Conservation (phyloP, 2,329 filamentous ascomycete genomes). For the Pseudogymnoascus sp. region DNA sequence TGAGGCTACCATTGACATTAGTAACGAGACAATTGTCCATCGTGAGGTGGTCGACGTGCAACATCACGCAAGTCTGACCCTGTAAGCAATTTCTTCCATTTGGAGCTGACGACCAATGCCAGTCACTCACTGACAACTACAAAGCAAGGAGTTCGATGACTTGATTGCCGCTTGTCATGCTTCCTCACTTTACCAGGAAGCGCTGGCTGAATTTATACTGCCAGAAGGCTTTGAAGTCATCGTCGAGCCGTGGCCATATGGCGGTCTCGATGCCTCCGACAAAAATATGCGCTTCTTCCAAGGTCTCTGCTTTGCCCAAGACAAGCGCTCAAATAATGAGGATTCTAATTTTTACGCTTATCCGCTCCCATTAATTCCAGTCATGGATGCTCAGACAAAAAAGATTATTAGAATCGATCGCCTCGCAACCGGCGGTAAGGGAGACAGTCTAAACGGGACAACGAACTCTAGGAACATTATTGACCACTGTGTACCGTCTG, state of each 20-base stretch:
- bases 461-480: background rate
- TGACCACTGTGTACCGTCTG: background rate
- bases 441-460: background rate
- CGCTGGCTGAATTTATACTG: constrained; percentile 41
- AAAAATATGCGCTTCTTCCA: constrained; percentile 44
- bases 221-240: constrained; percentile 48
- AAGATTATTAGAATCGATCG: background rate
- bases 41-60: background rate
- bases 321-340: constrained; percentile 37
- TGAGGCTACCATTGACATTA: background rate
- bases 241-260: constrained; percentile 48
- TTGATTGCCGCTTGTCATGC: constrained; percentile 41
- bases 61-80: background rate
- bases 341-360: constrained; percentile 48
- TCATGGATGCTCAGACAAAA: background rate
- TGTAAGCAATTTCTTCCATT: background rate
- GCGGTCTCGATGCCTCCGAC: constrained; percentile 40
- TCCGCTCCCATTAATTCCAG: constrained; percentile 37
- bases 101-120: background rate
- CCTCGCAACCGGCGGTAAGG: background rate
- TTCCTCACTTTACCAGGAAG: constrained; percentile 44
- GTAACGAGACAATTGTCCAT: background rate
- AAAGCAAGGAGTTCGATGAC: constrained; percentile 37
- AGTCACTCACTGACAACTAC: constrained; percentile 25
- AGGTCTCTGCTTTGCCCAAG: constrained; percentile 44